A percentile compares a stretch with the other conserved stretches of the same genome.
phyloP scores from a whole-genome alignment of 306 rosid genomes.

The Cicer yamashitae region DNA sequence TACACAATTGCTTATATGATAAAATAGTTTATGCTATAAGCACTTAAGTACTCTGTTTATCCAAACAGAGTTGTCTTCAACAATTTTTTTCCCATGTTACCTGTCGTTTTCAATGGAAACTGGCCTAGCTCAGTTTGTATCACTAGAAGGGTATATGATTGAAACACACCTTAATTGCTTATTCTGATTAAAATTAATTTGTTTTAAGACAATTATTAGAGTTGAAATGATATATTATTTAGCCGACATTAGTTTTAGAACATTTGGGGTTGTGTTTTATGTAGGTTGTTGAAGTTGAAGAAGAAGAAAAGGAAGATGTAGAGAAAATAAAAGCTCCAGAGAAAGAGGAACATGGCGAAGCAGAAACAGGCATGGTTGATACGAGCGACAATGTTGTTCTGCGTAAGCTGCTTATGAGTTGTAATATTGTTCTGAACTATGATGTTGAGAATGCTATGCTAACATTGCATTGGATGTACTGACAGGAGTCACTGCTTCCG shows the following conservation, averaged over 20 bases:
- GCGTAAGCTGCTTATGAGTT: slow-evolving; percentile 81
- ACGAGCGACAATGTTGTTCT: slow-evolving; percentile 61
- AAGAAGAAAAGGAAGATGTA: background rate
- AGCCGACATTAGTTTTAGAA: background rate
- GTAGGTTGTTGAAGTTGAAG: slow-evolving; percentile 53
- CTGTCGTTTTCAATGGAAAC: too few relatives aligned
- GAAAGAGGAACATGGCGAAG: slow-evolving; percentile 46
- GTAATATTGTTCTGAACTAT: slow-evolving; percentile 33
- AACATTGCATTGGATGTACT: too few relatives aligned
- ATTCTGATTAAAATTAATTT: background rate
- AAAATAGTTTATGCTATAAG: background rate
- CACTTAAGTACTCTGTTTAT: background rate
- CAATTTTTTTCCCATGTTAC: too few relatives aligned
- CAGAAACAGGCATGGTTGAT: slow-evolving; percentile 40
- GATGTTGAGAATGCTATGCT: too few relatives aligned
- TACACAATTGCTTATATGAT: background rate
- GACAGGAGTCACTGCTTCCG: too few relatives aligned
- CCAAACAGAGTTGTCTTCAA: background rate
- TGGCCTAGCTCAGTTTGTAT: slow-evolving; percentile 19
- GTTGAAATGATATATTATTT: background rate
- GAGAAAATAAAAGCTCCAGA: slow-evolving; percentile 37
- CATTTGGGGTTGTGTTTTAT: slow-evolving; percentile 1
- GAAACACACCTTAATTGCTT: background rate
- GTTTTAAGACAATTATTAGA: background rate
- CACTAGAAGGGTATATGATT: background rate